Base-by-base conservation (phyloP, 208 protist genomes). In the Blastocrithidia nonstop region DNA sequence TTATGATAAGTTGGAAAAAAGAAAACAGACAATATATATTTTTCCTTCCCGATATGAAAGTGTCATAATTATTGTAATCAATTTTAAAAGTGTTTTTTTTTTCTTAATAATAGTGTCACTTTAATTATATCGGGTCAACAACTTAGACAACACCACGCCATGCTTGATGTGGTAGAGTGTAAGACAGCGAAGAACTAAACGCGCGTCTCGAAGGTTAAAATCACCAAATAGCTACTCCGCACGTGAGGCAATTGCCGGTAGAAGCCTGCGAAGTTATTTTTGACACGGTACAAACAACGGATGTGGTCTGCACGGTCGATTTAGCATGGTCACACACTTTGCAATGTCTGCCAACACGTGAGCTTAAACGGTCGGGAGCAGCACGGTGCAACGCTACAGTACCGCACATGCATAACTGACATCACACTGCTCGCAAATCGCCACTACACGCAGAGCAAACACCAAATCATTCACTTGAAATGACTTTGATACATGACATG, bases 311-410 rank as follows among this genome's bases (percentile, higher is more conserved):
- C 73, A 53, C 3, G 54, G 42, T 7, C 40, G 28, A 48, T 74
- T 65, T 13, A 93, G 48, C 3, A 79, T 47, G 15, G 61, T 68
- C 9, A 93, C 62, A 47, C 84, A 88, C 61, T 87, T 88, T 50
- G 71, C 79, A 15, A 77, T 57, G 15, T 65, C 55, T 2, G 79
- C 79, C 2, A 93, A 40, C 22, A 80, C 47, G 13, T 45, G 29
- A 0, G 72, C 35, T 1, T 48, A 53, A 61, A 88, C 71, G 17
- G 25, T 15, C 2, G 71, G 56, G 0, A 54, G 37, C 13, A 87
- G 43, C 8, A 20, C 49, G 4, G 55, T 54, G 29, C 71, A 77
- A 5, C 67, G 71, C 22, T 60, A 32, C 22, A 93, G 50, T 31
- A 79, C 51, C 11, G 70, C 67, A 0, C 48, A 59, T 24, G 59